Conservation (phyloP, 1,139 yeast genomes). For the Magnusiomyces ingens region DNA sequence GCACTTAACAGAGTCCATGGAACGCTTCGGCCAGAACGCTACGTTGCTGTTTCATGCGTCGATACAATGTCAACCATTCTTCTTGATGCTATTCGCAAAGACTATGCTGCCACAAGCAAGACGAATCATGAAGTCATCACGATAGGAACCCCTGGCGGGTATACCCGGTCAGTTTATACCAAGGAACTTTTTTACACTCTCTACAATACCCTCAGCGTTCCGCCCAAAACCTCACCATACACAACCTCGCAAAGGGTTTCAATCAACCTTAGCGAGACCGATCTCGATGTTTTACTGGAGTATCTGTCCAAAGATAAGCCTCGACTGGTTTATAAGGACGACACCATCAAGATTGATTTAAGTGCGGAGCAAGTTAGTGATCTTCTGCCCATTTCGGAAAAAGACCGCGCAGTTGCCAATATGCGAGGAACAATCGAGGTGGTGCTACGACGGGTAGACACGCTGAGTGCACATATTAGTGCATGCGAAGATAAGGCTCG, state of each 20-base stretch:
- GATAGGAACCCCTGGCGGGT: constrained; percentile 18
- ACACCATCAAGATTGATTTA: constrained; percentile 21
- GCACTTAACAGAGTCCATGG: constrained; percentile 16
- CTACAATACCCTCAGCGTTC: constrained; percentile 2
- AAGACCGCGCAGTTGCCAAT: constrained; percentile 30
- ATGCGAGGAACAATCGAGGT: constrained; percentile 26
- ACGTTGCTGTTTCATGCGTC: constrained; percentile 22
- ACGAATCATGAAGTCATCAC: constrained; percentile 10
- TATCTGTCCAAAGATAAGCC: constrained; percentile 27
- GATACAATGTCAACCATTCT: constrained; percentile 20
- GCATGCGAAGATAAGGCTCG: constrained; percentile 24
- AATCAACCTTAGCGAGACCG: constrained; percentile 15
- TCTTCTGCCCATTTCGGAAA: constrained; percentile 22
- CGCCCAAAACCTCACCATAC: constrained; percentile 3
- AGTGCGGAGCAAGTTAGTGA: constrained; percentile 7
- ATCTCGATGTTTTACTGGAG: constrained; percentile 26
- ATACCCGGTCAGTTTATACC: constrained; percentile 25
- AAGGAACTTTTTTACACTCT: constrained; percentile 19
- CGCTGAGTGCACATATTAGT: constrained; percentile 22
- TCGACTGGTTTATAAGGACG: constrained; percentile 18
- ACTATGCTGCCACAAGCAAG: not conserved
- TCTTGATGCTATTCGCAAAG: constrained; percentile 11
- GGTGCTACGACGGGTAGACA: constrained; percentile 24
- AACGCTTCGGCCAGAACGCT: constrained; percentile 24
- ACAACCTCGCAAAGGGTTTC: not conserved